A percentile compares a stretch with the other conserved stretches of the same genome.
These are phyloP conservation scores for Clonostachys solani DNA, from an alignment of 2,329 filamentous ascomycete species.

Conservation along the genomic window DNA sequence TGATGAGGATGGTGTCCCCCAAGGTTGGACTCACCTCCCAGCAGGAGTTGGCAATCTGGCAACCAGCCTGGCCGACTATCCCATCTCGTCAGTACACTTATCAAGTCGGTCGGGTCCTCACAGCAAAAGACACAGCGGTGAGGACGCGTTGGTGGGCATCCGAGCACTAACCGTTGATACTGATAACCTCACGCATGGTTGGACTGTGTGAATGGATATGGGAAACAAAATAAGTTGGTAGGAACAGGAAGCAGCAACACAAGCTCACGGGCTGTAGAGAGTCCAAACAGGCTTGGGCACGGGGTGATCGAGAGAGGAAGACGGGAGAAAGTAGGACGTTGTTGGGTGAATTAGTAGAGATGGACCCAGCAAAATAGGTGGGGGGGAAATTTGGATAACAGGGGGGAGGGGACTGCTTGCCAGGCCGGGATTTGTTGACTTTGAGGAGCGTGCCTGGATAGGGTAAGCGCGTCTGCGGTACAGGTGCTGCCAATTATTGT, in stretches of 20 bases:
- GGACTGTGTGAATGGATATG: slow-evolving; percentile 13
- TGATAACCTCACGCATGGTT: slow-evolving; percentile 99
- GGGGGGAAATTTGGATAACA: slow-evolving; percentile 36
- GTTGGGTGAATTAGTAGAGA: slow-evolving; percentile 7
- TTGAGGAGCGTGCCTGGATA: slow-evolving; percentile 6
- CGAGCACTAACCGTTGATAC: slow-evolving; percentile 82
- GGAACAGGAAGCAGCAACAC: slow-evolving; percentile 22
- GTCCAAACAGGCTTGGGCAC: too few species aligned
- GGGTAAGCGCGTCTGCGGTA: slow-evolving; percentile 4
- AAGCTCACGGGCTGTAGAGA: slow-evolving; percentile 8
- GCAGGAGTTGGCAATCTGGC: slow-evolving; percentile 99
- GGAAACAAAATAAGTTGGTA: slow-evolving; percentile 15
- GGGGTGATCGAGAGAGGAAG: slow-evolving; percentile 8
- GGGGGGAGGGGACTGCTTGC: slow-evolving; percentile 6
- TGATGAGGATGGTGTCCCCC: neutral
- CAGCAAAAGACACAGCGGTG: slow-evolving; percentile 24
- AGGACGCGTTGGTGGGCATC: slow-evolving; percentile 21
- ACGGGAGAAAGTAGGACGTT: slow-evolving; percentile 14
- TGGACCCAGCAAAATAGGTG: slow-evolving; percentile 33
- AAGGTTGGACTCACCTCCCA: slow-evolving; percentile 81
- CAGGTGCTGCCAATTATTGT: too few species aligned
- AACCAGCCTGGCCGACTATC: slow-evolving; percentile 98
- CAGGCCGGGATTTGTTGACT: slow-evolving; percentile 32
- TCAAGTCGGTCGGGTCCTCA: neutral
- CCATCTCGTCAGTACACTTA: slow-evolving; percentile 1